A percentile compares a stretch with the other conserved stretches of the same genome.
These are phyloP conservation scores for Cyberlindnera sargentensis DNA, from an alignment of 805 yeast genomes.

Conservation along the genomic window DNA sequence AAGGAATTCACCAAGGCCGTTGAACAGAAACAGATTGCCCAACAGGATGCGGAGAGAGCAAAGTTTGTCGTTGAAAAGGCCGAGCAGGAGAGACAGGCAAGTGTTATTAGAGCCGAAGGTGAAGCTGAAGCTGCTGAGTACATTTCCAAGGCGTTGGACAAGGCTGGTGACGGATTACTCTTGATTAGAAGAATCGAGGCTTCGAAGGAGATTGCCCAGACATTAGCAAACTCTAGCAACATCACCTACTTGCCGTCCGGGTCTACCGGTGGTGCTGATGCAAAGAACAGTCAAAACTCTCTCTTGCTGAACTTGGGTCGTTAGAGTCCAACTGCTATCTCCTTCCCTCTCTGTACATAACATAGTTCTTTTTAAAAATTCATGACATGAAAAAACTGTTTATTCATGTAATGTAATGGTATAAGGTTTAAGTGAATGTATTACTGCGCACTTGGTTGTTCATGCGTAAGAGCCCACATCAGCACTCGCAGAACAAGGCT, in stretches of 20 bases:
- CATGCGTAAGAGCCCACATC: too few relatives aligned
- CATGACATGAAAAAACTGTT: too few relatives aligned
- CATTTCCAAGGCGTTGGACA: conserved; percentile 84
- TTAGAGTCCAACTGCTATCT: conserved; percentile 20
- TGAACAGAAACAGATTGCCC: conserved; percentile 98
- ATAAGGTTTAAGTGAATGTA: too few relatives aligned
- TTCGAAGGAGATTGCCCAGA: conserved; percentile 87
- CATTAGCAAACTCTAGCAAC: conserved; percentile 76
- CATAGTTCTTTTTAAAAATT: too few relatives aligned
- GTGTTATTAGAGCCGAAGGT: conserved; percentile 96
- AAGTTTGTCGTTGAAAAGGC: conserved; percentile 90
- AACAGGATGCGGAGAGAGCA: conserved; percentile 98
- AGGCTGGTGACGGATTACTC: conserved; percentile 93
- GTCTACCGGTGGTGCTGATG: conserved; percentile 30
- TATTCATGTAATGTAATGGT: too few relatives aligned
- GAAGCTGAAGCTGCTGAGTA: conserved; percentile 98
- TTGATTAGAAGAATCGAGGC: conserved; percentile 95
- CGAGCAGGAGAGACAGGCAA: conserved; percentile 94
- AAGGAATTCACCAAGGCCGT: conserved; percentile 96
- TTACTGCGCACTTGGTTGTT: too few relatives aligned
- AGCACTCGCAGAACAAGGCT: too few relatives aligned
- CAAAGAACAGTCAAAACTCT: conserved; percentile 35
- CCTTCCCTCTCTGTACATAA: too few relatives aligned
- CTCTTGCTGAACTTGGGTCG: conserved; percentile 66
- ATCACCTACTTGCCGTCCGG: conserved; percentile 79